Percentiles rank a stretch among this genome's conserved stretches.
phyloP scores from a whole-genome alignment of 768 basidiomycete species.

The Hygrocybe coccinea region DNA sequence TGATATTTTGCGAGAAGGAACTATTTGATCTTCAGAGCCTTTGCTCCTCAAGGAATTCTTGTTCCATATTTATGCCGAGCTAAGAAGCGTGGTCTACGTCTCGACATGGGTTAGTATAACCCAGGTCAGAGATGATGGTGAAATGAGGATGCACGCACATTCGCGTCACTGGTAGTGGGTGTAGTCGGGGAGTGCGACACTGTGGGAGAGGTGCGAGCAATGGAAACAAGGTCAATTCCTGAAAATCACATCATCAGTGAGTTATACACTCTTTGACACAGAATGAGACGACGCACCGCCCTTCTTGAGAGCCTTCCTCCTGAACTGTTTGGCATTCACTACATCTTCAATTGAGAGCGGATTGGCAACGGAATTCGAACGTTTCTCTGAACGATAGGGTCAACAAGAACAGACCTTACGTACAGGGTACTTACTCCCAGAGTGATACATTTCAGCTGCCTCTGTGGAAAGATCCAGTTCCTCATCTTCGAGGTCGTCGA shows the following conservation, averaged over 20 bases:
- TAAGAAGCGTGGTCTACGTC: no score
- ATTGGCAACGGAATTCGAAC: conserved; percentile 23
- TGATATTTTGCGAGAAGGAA: no score
- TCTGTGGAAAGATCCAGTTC: conserved; percentile 40
- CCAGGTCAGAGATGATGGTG: no score
- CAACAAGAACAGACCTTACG: conserved; percentile 10
- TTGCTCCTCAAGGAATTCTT: neutral
- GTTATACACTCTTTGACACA: neutral
- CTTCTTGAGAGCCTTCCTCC: conserved; percentile 68
- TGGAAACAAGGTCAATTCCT: conserved; percentile 63
- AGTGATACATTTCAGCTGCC: conserved; percentile 12
- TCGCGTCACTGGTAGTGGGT: neutral
- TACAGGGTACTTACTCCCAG: conserved; percentile 2
- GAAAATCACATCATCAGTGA: neutral
- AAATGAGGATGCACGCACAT: neutral
- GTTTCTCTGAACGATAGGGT: neutral
- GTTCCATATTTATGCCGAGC: neutral
- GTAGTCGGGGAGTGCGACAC: conserved; percentile 50
- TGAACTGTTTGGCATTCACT: conserved; percentile 57
- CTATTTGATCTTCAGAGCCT: no score
- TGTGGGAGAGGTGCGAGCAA: conserved; percentile 79
- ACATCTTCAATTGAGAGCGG: conserved; percentile 59
- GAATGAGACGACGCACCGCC: conserved; percentile 36
- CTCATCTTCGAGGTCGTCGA: conserved; percentile 60
- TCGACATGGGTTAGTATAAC: no score